phyloP scores from a whole-genome alignment of 2,329 filamentous ascomycete genomes.

The Penicillium vulpinum region DNA sequence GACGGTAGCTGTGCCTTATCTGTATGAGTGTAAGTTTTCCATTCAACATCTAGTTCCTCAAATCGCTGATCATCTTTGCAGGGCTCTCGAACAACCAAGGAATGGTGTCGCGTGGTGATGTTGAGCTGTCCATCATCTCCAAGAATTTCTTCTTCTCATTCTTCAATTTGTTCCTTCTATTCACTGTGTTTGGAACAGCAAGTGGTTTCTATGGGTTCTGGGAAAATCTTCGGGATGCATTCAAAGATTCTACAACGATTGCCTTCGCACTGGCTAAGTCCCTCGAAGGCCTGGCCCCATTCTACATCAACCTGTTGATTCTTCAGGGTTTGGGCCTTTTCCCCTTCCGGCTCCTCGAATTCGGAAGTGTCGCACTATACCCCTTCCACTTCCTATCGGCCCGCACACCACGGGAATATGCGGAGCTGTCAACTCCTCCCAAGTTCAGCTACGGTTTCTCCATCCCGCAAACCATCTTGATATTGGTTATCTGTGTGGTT shows the following conservation, averaged over 20 bases:
- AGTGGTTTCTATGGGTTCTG: conserved; percentile 69
- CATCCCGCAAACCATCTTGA: conserved; percentile 83
- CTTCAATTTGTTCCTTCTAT: conserved; percentile 97
- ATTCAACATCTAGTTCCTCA: not conserved
- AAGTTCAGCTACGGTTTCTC: conserved; percentile 96
- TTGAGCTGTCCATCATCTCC: conserved; percentile 90
- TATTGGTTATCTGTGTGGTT: conserved; percentile 93
- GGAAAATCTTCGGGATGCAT: conserved; percentile 65
- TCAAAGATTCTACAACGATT: conserved; percentile 77
- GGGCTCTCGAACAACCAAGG: conserved; percentile 84
- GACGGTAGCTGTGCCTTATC: conserved; percentile 84
- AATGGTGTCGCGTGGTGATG: conserved; percentile 90
- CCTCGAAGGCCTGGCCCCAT: conserved; percentile 71
- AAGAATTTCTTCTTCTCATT: conserved; percentile 99
- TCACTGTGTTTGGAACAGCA: conserved; percentile 81
- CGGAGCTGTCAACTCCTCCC: conserved; percentile 76
- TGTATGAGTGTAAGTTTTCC: conserved; percentile 73
- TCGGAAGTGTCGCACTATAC: conserved; percentile 81
- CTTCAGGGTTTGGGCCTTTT: conserved; percentile 92
- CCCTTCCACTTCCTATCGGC: conserved; percentile 76
- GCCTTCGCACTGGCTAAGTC: conserved; percentile 73
- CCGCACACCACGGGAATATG: conserved; percentile 85
- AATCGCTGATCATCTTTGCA: conserved; percentile 28
- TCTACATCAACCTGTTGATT: conserved; percentile 93
- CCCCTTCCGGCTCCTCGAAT: conserved; percentile 85